phyloP scores from a whole-genome alignment of 495 filamentous ascomycete genomes.

The Sordaria brevicollis region DNA sequence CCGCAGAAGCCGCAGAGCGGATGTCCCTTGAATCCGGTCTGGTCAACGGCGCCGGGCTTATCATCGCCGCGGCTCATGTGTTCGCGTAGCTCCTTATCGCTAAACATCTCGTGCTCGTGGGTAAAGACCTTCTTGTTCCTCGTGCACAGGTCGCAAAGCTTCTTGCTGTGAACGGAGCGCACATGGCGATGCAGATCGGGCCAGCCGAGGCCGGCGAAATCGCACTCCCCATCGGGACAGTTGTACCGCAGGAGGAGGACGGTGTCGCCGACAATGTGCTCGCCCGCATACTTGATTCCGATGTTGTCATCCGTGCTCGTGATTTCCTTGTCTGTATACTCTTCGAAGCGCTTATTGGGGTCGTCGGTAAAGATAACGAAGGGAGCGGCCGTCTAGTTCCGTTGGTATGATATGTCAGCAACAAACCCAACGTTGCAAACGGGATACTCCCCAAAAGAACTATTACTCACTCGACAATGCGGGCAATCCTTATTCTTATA shows the following conservation, averaged over 20 bases:
- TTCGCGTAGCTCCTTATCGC: slow-evolving; percentile 62
- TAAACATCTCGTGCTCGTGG: slow-evolving; percentile 94
- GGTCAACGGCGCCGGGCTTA: slow-evolving; percentile 77
- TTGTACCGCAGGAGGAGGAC: slow-evolving; percentile 86
- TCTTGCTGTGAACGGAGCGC: slow-evolving; percentile 64
- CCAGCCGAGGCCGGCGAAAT: slow-evolving; percentile 86
- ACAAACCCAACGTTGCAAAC: not conserved
- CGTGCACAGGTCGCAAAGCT: slow-evolving; percentile 93
- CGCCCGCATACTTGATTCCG: slow-evolving; percentile 80
- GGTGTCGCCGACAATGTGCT: slow-evolving; percentile 81
- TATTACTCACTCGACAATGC: slow-evolving; percentile 74
- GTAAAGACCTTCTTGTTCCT: slow-evolving; percentile 96
- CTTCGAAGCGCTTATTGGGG: slow-evolving; percentile 66
- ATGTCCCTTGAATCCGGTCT: slow-evolving; percentile 94
- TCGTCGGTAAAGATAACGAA: slow-evolving; percentile 91
- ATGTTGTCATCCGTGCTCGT: slow-evolving; percentile 67
- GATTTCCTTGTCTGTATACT: slow-evolving; percentile 64
- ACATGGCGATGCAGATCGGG: slow-evolving; percentile 90
- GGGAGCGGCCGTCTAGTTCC: slow-evolving; percentile 59
- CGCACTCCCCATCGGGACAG: slow-evolving; percentile 76
- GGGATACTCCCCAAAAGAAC: not conserved
- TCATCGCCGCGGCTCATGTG: slow-evolving; percentile 91
- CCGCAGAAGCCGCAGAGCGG: slow-evolving; percentile 90
- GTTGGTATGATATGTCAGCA: slow-evolving; percentile 3
- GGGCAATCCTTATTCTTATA: slow-evolving; percentile 95